These are phyloP conservation scores for Terana coerulea DNA, from an alignment of 768 basidiomycete genomes.

Conservation along the genomic window DNA sequence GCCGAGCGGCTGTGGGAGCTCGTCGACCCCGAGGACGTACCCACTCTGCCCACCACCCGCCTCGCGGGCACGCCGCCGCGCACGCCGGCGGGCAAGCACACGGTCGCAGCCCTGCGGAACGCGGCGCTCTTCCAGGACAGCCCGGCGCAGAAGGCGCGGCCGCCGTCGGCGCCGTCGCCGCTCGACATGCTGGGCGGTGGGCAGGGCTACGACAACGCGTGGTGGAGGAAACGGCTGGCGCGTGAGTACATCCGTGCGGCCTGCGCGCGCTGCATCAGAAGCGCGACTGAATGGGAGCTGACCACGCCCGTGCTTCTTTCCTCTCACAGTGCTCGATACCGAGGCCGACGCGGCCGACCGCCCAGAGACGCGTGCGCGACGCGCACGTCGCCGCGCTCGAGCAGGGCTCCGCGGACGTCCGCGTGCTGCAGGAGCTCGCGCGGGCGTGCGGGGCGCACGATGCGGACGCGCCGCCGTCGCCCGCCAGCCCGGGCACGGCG, in stretches of 20 bases:
- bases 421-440: constrained; percentile 62
- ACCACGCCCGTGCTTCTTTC: not conserved
- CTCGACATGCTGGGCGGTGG: constrained; percentile 68
- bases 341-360: no score
- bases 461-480: constrained; percentile 47
- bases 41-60: constrained; percentile 19
- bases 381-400: constrained; percentile 52
- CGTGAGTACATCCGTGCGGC: constrained; percentile 41
- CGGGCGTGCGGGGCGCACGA: constrained; percentile 60
- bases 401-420: constrained; percentile 45
- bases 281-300: not conserved
- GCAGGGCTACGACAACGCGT: constrained; percentile 65
- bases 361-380: no score
- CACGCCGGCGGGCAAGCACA: constrained; percentile 62
- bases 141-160: constrained; percentile 51
- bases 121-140: constrained; percentile 82
- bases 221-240: constrained; percentile 80
- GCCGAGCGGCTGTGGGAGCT: constrained; percentile 86
- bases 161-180: constrained; percentile 49
- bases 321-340: constrained; percentile 2
- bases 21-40: constrained; percentile 77
- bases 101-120: constrained; percentile 57
- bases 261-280: not conserved
- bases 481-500: constrained; percentile 50
- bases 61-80: constrained; percentile 49